Conservation (phyloP, 2,329 filamentous ascomycete genomes). For the Endocalyx cinctus region DNA sequence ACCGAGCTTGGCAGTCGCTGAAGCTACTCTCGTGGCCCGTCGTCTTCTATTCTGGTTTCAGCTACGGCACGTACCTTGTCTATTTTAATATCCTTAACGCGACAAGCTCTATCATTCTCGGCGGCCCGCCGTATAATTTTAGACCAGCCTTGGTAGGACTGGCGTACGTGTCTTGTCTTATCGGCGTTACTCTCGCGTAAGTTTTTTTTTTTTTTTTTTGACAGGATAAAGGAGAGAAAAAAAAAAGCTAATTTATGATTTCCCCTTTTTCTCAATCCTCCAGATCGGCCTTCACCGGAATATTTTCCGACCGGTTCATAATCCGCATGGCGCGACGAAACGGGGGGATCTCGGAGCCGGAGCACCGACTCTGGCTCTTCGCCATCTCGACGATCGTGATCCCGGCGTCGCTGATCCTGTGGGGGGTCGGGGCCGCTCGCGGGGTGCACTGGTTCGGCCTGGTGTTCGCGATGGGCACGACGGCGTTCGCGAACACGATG, state of each 20-base stretch:
- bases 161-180: conserved; percentile 31
- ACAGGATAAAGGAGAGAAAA: too few species aligned
- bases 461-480: conserved; percentile 34
- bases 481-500: conserved; percentile 29
- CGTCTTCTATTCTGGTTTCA: conserved; percentile 38
- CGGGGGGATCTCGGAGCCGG: conserved; percentile 35
- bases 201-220: conserved; percentile 3
- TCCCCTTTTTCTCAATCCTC: not conserved
- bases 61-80: conserved; percentile 37
- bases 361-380: conserved; percentile 38
- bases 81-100: conserved; percentile 42
- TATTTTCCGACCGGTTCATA: conserved; percentile 33
- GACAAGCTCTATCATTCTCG: conserved; percentile 36
- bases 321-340: conserved; percentile 35
- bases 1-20: conserved; percentile 31
- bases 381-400: conserved; percentile 22
- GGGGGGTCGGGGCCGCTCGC: conserved; percentile 29
- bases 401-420: conserved; percentile 21
- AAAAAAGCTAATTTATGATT: too few species aligned
- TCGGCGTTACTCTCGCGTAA: conserved; percentile 29
- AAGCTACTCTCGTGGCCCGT: conserved; percentile 36
- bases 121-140: conserved; percentile 34
- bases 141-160: conserved; percentile 34
- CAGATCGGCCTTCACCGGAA: conserved; percentile 25
- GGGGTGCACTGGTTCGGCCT: conserved; percentile 38